These are phyloP conservation scores for Juglanconis juglandina DNA, from an alignment of 2,329 filamentous ascomycete genomes.

Conservation along the genomic window DNA sequence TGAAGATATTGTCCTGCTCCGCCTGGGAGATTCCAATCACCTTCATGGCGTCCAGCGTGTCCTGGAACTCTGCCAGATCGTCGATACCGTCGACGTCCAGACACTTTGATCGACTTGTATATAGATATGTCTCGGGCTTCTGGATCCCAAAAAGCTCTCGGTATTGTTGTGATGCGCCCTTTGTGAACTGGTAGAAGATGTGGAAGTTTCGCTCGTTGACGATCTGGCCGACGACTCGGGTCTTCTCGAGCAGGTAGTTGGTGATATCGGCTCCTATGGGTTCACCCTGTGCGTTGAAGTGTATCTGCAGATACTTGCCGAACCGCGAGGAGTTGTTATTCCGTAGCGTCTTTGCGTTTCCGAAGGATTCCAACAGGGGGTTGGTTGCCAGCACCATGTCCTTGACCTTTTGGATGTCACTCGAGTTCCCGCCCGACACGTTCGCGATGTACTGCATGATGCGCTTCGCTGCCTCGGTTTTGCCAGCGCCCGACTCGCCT, in stretches of 20 bases:
- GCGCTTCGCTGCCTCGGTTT: constrained; percentile 96
- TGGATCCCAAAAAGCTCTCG: constrained; percentile 86
- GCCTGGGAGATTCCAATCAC: constrained; percentile 82
- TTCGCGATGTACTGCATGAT: constrained; percentile 99
- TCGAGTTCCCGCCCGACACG: constrained; percentile 80
- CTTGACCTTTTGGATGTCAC: constrained; percentile 93
- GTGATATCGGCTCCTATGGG: constrained; percentile 96
- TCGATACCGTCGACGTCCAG: constrained; percentile 93
- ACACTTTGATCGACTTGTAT: constrained; percentile 92
- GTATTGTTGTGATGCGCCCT: constrained; percentile 84
- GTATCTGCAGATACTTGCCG: constrained; percentile 95
- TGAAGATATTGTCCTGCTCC: constrained; percentile 95
- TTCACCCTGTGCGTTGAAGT: constrained; percentile 89
- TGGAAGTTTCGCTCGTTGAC: constrained; percentile 96
- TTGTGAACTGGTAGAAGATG: constrained; percentile 99
- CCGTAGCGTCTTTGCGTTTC: constrained; percentile 93
- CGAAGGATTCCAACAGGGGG: constrained; percentile 92
- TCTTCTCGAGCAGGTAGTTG: constrained; percentile 95
- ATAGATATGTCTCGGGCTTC: constrained; percentile 85
- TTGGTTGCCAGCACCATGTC: constrained; percentile 99
- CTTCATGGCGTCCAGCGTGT: constrained; percentile 91
- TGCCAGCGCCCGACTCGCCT: constrained; percentile 94
- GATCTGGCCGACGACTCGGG: constrained; percentile 92
- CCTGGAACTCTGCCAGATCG: constrained; percentile 81
- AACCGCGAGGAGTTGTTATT: constrained; percentile 99